Base-by-base conservation (phyloP, 73 alveolate species). In the Paramecium caudatum region DNA sequence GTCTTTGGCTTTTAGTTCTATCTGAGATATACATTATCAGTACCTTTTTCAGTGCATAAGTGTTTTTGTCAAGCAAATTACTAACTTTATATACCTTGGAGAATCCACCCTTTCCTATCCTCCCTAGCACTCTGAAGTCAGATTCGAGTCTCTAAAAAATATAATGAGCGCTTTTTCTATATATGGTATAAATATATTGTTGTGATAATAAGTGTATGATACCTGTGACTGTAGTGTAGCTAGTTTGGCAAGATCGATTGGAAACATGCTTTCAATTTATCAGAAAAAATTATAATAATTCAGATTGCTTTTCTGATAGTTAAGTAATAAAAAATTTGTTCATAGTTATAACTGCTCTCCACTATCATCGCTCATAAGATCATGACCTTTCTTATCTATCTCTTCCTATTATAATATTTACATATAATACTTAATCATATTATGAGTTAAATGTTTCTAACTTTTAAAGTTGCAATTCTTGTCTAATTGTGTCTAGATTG, bases 81-180 rank as follows among this genome's bases (percentile, higher is more conserved):
- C 47, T 70, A 21, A 90, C 94, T 46, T 82, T 80, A 55, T 90
- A 90, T 12, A 90, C 94, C 30, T 70, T 68, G 45, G 85, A 68
- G 34, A 69, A 90, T 45, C 94, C 94, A 23, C 94, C 94, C 78
- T 80, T 46, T 17, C 94, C 94, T 23, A 90, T 90, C 94, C 49
- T 90, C 86, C 68, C 82, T 86, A 90, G 91, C 91, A 68, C 82
- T 33, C 46, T 90, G 94, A 90, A 90, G 82, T 90, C 90, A 10
- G 82, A 55, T 47, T 90, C 91, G 37, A 68, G 78, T 43, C 90
- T 65, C 94, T 90, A 50, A 13, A 55, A 50, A 65, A 32, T 49
- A 83, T 47, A 55, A 23, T 34, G 46, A 33, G 33, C n/a, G n/a
- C n/a, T n/a, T n/a, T n/a, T n/a, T n/a, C n/a, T n/a, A n/a, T n/a